phyloP scores from a whole-genome alignment of 306 rosid species.

The Pterocarpus santalinus region DNA sequence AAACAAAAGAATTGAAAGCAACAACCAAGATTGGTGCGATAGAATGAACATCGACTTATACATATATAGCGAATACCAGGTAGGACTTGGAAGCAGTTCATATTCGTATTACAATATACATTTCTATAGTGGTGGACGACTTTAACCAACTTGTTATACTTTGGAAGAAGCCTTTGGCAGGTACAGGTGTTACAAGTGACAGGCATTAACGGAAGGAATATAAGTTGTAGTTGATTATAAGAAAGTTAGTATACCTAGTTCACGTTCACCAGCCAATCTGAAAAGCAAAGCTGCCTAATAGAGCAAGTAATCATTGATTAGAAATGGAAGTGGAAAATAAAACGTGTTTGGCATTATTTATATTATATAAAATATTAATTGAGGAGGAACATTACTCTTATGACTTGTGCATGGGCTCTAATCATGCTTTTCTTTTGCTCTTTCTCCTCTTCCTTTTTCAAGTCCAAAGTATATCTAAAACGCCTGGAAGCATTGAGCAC shows the following conservation, averaged over 20 bases:
- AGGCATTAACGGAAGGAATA: too few relatives aligned
- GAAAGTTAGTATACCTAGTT: constrained; percentile 65
- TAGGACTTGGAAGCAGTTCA: too few relatives aligned
- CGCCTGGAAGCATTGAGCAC: constrained; percentile 93
- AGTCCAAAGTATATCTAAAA: constrained; percentile 91
- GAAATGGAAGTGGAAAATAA: constrained; percentile 30
- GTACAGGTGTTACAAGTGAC: too few relatives aligned
- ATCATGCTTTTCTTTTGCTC: constrained; percentile 80
- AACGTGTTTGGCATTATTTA: background rate
- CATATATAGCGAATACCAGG: too few relatives aligned
- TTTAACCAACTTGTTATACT: too few relatives aligned
- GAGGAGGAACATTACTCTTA: constrained; percentile 63
- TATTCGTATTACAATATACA: too few relatives aligned
- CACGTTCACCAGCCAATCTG: constrained; percentile 89
- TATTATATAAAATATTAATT: background rate
- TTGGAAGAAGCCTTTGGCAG: too few relatives aligned
- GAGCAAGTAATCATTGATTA: constrained; percentile 54
- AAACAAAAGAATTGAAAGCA: too few relatives aligned
- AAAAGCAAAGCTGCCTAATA: constrained; percentile 91
- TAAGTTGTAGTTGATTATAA: background rate
- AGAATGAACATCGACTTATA: too few relatives aligned
- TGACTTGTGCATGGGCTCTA: constrained; percentile 95
- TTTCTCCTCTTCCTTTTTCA: constrained; percentile 75
- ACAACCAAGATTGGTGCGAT: too few relatives aligned
- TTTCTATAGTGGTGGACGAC: too few relatives aligned